phyloP scores from a whole-genome alignment of 352 stramenopile genomes.

The Phytopythium vexans region DNA sequence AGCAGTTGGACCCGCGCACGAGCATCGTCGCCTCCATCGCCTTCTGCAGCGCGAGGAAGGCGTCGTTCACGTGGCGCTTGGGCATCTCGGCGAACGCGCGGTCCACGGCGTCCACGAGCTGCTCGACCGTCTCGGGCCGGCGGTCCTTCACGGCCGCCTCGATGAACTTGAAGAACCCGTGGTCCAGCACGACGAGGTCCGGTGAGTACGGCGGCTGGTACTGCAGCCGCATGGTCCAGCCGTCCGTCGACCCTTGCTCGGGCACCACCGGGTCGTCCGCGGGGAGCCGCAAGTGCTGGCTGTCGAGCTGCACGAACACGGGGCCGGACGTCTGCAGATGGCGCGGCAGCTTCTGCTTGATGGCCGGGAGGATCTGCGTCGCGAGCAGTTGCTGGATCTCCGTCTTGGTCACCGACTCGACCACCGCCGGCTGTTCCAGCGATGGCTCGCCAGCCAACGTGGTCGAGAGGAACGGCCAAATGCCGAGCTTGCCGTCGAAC shows the following conservation, averaged over 20 bases:
- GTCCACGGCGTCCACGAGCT: constrained; percentile 21
- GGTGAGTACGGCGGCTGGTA: constrained; percentile 37
- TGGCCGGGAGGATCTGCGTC: constrained; percentile 28
- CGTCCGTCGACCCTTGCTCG: constrained; percentile 18
- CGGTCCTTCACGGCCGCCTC: constrained; percentile 13
- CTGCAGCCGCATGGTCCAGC: constrained; percentile 36
- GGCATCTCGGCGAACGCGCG: constrained; percentile 18
- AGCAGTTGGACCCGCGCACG: constrained; percentile 29
- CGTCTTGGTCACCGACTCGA: constrained; percentile 25
- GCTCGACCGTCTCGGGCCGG: constrained; percentile 12
- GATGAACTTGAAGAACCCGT: constrained; percentile 29
- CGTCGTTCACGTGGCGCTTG: constrained; percentile 18
- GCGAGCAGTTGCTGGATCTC: constrained; percentile 34
- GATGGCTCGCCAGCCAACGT: constrained; percentile 10
- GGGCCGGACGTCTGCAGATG: constrained; percentile 10
- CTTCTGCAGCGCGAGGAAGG: constrained; percentile 29
- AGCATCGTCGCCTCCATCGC: constrained; percentile 37
- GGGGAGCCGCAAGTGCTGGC: constrained; percentile 31
- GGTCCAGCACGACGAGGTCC: constrained; percentile 31
- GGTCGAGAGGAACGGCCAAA: constrained; percentile 21
- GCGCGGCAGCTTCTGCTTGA: constrained; percentile 30
- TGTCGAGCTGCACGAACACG: constrained; percentile 36
- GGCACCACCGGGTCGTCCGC: constrained; percentile 27
- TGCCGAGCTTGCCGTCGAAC: constrained; percentile 43
- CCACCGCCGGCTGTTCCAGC: constrained; percentile 7